Evolutionary conservation across 2,329 filamentous ascomycete genomes (phyloP), one percentile per base, ranked within the genome.

Genomic region (Phialocephala sp.): DNA sequence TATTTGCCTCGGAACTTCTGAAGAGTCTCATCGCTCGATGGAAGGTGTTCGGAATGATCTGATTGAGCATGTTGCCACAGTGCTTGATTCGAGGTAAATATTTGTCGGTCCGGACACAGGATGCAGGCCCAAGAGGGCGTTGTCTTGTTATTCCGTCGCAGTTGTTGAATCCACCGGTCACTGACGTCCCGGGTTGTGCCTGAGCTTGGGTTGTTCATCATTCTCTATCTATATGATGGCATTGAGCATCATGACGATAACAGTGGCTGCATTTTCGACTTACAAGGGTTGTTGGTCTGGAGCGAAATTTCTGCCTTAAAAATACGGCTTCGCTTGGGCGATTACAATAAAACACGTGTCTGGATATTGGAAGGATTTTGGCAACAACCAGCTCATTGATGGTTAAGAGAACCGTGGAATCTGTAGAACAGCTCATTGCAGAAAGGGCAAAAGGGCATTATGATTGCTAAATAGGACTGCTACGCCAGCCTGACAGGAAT

Each of bases 151-250:
- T 64, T 66, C 9, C 55, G 27, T 2, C 73, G 56, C 24, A 71
- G 68, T 20, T 74, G 70, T 12, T 69, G 66, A 8, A 71, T 68
- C 72, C 72, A 75, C 8, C 36, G 36, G 4, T 70, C 57, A 52
- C 50, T 58, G 12, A 73, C 18, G 8, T 64, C 64, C 27, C n/a
- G 36, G n/a, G 35, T 32, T 20, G 35, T 2, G 47, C 18, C 2
- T 32, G 9, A 8, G 63, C 37, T 58, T 32, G 27, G 27, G 63
- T 55, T 59, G 50, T 45, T 64, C n/a, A 43, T 59, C 43, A 36
- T 60, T 50, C 37, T 41, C 37, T 41, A 20, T 41, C 60, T 32
- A 43, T 20, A 59, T 32, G 32, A 43, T 50, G 41, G 37, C n/a
- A 32, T 37, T 64, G 43, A 60, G 57, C n/a, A 37, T 59, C 15